Conservation (phyloP, 176 grass and related monocot genomes). For the Echinochloa phyllopogon region DNA sequence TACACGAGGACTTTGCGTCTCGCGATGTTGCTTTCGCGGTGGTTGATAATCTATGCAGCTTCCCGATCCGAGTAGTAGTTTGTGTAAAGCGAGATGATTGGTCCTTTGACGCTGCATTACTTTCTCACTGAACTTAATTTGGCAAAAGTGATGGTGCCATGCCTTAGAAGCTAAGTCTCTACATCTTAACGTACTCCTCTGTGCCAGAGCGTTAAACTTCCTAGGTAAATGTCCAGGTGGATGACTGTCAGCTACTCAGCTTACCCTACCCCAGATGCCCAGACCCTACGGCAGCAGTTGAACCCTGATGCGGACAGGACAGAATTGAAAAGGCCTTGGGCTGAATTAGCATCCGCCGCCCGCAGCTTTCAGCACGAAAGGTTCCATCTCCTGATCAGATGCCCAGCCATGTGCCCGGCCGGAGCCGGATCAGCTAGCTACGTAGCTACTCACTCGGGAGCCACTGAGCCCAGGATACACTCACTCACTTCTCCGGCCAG, state of each 20-base stretch:
- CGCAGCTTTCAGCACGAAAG: conserved; percentile 47
- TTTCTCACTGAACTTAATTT: not conserved
- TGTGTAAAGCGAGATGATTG: not conserved
- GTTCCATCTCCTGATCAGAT: conserved; percentile 20
- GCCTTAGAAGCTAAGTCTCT: conserved; percentile 31
- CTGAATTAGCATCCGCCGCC: conserved; percentile 19
- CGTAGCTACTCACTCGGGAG: not conserved
- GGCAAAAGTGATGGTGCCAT: conserved; percentile 2
- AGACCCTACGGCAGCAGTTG: not conserved
- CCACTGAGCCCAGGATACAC: not conserved
- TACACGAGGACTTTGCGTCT: not conserved
- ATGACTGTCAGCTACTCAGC: not conserved
- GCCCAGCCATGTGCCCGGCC: conserved; percentile 31
- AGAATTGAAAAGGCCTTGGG: not conserved
- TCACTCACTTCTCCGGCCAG: not conserved
- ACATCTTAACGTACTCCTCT: not conserved
- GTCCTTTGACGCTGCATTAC: not conserved
- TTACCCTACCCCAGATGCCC: not conserved
- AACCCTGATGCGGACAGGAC: conserved; percentile 12
- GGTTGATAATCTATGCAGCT: not conserved
- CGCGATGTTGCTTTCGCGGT: not conserved
- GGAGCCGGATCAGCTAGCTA: not conserved
- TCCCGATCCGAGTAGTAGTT: not conserved
- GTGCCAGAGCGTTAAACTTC: not conserved
- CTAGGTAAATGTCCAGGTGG: too few relatives aligned